Conservation (phyloP, 306 rosid genomes). For the peach (Prunus persica) region DNA sequence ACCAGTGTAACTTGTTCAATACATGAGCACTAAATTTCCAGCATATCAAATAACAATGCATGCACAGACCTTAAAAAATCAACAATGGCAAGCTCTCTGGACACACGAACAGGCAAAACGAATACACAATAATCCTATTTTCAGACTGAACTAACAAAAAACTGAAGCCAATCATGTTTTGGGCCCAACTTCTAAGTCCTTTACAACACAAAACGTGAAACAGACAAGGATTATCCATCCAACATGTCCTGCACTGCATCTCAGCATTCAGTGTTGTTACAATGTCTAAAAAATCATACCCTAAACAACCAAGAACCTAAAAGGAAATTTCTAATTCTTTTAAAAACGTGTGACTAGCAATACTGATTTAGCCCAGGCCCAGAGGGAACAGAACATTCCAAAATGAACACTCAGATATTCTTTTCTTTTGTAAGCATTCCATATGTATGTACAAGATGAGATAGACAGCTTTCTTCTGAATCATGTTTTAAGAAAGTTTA, state of each 20-base stretch:
- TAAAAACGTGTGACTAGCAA: background rate
- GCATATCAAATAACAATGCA: background rate
- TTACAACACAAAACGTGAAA: background rate
- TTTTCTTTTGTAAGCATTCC: no score
- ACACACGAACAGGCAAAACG: background rate
- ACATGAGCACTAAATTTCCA: background rate
- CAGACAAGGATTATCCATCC: background rate
- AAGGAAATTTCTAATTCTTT: background rate
- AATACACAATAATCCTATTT: background rate
- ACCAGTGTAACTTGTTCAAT: slow-evolving; percentile 1
- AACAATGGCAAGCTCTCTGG: background rate
- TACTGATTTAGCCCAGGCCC: background rate
- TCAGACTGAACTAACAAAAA: no score
- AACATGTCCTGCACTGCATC: background rate
- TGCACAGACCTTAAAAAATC: background rate
- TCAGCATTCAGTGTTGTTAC: background rate
- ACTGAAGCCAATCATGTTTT: background rate
- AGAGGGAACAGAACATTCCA: background rate
- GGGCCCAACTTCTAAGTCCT: background rate
- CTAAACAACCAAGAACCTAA: background rate
- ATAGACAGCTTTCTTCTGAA: no score
- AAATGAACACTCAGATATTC: background rate
- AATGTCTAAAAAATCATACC: background rate
- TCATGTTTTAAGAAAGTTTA: background rate
- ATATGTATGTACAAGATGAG: background rate